phyloP scores from a whole-genome alignment of 1,284 basidiomycete species.

The Fomitopsis pinicola region DNA sequence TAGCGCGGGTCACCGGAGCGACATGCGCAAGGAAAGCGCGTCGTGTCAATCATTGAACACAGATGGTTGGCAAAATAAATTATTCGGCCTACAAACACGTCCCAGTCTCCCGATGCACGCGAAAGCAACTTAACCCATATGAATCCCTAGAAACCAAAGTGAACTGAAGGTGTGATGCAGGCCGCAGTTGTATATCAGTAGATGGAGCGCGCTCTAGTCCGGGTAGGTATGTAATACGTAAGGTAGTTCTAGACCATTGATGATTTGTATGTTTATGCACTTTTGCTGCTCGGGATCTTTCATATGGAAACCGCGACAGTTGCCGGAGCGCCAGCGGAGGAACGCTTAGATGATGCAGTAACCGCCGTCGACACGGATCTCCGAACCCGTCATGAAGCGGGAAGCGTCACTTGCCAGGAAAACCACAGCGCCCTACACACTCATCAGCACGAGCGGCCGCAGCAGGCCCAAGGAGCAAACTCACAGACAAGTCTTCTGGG shows the following conservation, averaged over 20 bases:
- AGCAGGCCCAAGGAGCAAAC: constrained; percentile 20
- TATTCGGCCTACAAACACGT: neutral
- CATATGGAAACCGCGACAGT: neutral
- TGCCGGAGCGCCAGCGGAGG: neutral
- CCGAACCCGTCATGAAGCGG: constrained; percentile 81
- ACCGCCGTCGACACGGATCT: constrained; percentile 84
- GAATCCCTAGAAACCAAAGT: neutral
- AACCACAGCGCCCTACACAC: constrained; percentile 70
- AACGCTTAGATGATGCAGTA: constrained; percentile 63
- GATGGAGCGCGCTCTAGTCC: neutral
- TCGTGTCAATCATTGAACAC: no score
- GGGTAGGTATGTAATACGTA: neutral
- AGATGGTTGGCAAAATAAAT: neutral
- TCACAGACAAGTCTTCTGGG: constrained; percentile 68
- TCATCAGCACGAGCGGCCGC: neutral
- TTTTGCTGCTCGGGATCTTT: neutral
- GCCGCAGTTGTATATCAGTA: neutral
- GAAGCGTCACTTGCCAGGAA: constrained; percentile 85
- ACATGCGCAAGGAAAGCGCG: neutral
- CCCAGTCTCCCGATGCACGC: neutral
- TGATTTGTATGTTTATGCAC: neutral
- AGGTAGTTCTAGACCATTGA: constrained; percentile 4
- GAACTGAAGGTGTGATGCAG: neutral
- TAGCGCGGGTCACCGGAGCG: neutral
- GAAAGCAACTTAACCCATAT: neutral